These are phyloP conservation scores for Trichopus zeylanicus DNA, from an alignment of 116 monocot genomes.

Conservation along the genomic window DNA sequence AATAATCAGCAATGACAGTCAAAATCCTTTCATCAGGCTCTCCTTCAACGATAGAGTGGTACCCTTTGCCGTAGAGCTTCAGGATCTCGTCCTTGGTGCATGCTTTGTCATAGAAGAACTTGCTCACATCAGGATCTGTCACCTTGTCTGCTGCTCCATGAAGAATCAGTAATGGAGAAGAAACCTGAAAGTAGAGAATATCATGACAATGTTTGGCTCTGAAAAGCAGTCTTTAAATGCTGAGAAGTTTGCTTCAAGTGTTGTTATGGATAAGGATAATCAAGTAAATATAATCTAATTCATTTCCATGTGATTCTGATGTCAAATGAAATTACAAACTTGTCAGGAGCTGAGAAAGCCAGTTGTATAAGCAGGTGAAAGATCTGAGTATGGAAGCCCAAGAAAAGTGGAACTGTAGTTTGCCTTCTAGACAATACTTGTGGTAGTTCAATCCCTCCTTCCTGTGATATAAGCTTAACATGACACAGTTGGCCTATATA, in stretches of 20 bases:
- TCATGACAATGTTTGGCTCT: too few relatives aligned
- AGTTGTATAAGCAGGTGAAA: too few relatives aligned
- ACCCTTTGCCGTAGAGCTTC: constrained; percentile 71
- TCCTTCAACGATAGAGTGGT: constrained; percentile 86
- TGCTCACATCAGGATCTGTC: constrained; percentile 85
- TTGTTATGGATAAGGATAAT: too few relatives aligned
- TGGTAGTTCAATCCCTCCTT: not conserved
- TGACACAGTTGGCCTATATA: not conserved
- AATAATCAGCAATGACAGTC: constrained; percentile 61
- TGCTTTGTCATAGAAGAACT: constrained; percentile 64
- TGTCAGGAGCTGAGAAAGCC: too few relatives aligned
- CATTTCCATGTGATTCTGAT: too few relatives aligned
- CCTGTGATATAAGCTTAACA: not conserved
- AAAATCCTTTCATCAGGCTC: constrained; percentile 85
- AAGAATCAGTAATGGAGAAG: constrained; percentile 69
- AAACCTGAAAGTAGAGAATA: constrained; percentile 37
- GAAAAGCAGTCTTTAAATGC: too few relatives aligned
- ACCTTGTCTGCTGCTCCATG: constrained; percentile 95
- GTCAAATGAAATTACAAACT: too few relatives aligned
- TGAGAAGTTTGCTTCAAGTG: too few relatives aligned
- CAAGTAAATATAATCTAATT: too few relatives aligned
- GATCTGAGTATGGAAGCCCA: not conserved
- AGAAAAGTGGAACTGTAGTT: not conserved
- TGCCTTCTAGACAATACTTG: not conserved
- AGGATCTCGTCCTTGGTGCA: constrained; percentile 65